A percentile compares a stretch with the other conserved stretches of the same genome.
phyloP scores from a whole-genome alignment of 805 yeast genomes.

The Debaryomyces prosopidis region DNA sequence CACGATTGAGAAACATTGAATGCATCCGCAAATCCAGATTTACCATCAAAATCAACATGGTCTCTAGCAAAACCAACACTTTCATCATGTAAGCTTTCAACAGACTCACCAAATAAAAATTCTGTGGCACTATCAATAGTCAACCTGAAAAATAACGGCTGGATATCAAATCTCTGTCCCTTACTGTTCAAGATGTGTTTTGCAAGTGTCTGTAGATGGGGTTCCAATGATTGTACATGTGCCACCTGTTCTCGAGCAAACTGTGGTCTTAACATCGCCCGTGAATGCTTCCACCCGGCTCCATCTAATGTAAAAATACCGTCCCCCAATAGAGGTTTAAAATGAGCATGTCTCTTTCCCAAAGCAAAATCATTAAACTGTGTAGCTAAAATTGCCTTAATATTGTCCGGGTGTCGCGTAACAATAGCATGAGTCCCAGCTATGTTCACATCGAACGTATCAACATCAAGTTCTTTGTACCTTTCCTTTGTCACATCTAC shows the following conservation, averaged over 20 bases:
- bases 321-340: conserved; percentile 35
- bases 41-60: conserved; percentile 27
- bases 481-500: conserved; percentile 12
- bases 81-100: conserved; percentile 31
- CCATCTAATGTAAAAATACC: conserved; percentile 41
- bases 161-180: conserved; percentile 36
- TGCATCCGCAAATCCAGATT: conserved; percentile 32
- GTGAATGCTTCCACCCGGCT: conserved; percentile 40
- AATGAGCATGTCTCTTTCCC: conserved; percentile 32
- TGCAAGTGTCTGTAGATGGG: conserved; percentile 37
- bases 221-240: conserved; percentile 39
- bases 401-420: conserved; percentile 34
- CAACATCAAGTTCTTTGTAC: conserved; percentile 4
- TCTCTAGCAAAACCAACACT: conserved; percentile 13
- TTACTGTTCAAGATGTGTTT: conserved; percentile 26
- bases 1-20: conserved; percentile 34
- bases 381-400: conserved; percentile 38
- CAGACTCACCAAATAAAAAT: conserved; percentile 42
- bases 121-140: conserved; percentile 45
- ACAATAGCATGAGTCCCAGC: conserved; percentile 14
- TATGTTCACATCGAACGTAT: conserved; percentile 7
- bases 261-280: conserved; percentile 43
- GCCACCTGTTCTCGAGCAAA: conserved; percentile 45
- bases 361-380: conserved; percentile 37
- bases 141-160: conserved; percentile 37